Evolutionary conservation across 352 stramenopile genomes (phyloP).

Genomic region (Globisporangium emineosum): DNA sequence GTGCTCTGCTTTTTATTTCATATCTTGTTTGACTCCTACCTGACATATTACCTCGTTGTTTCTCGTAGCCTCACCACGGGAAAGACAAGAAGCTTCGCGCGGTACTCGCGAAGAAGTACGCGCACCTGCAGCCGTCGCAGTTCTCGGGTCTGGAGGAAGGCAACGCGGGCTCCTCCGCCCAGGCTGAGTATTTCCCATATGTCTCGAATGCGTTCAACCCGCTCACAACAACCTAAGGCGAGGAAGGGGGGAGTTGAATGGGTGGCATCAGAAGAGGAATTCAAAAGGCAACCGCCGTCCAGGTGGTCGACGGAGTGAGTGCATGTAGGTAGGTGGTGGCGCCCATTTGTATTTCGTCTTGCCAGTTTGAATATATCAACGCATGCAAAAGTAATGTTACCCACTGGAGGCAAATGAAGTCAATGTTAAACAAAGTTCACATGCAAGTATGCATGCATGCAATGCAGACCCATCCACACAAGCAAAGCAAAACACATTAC

Average conservation of each 20-base stretch:
- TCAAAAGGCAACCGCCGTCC: neutral
- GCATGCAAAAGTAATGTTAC: neutral
- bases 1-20: conserved; percentile 21
- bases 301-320: neutral
- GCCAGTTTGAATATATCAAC: conserved; percentile 8
- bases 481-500: neutral
- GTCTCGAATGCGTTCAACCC: conserved; percentile 79
- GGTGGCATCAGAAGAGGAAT: conserved; percentile 15
- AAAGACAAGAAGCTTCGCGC: conserved; percentile 84
- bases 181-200: conserved; percentile 82
- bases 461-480: neutral
- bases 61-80: conserved; percentile 58
- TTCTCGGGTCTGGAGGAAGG: conserved; percentile 77
- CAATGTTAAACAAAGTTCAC: neutral
- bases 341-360: neutral
- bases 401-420: neutral
- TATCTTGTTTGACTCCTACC: too few species aligned
- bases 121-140: conserved; percentile 78
- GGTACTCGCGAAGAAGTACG: conserved; percentile 83
- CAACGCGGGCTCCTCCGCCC: conserved; percentile 41
- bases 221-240: conserved; percentile 28
- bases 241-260: neutral
- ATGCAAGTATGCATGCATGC: neutral
- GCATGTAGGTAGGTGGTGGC: neutral
- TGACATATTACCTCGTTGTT: conserved; percentile 1